Percentiles rank a stretch among this genome's conserved stretches.
Evolutionary conservation across 148 eudicot genomes (phyloP).

Genomic region (Gaultheria prostrata): DNA sequence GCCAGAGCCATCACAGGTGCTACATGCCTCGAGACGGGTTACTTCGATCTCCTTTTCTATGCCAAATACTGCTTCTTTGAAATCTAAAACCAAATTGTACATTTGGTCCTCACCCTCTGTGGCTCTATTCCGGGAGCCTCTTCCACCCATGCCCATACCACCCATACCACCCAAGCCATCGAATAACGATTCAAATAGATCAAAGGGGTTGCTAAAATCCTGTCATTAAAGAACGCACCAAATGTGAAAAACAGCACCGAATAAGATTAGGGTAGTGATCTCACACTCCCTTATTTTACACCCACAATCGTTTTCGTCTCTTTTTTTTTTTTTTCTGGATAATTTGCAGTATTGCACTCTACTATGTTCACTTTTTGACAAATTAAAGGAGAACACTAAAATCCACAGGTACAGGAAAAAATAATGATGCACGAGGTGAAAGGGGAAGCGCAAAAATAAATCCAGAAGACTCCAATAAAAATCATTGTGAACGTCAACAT

Average conservation of each 20-base stretch:
- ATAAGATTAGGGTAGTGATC: not conserved
- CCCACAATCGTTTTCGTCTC: not conserved
- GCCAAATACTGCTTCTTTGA: slow-evolving; percentile 95
- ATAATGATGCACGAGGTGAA: not conserved
- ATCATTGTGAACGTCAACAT: not conserved
- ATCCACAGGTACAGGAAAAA: not conserved
- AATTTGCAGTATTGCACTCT: not conserved
- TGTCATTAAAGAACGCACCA: slow-evolving; percentile 24
- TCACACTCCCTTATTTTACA: not conserved
- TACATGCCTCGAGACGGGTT: slow-evolving; percentile 69
- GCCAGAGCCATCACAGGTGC: slow-evolving; percentile 88
- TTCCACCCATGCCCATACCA: slow-evolving; percentile 69
- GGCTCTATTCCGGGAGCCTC: slow-evolving; percentile 70
- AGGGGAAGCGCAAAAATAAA: not conserved
- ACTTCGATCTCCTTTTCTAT: slow-evolving; percentile 89
- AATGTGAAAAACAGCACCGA: not conserved
- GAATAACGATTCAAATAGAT: slow-evolving; percentile 84
- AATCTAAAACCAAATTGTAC: slow-evolving; percentile 69
- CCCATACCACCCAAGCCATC: slow-evolving; percentile 74
- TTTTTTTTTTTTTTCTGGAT: not conserved
- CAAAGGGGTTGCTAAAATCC: slow-evolving; percentile 97
- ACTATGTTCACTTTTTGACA: not conserved
- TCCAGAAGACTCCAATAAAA: not conserved
- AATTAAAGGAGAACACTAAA: not conserved
- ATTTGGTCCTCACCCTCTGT: slow-evolving; percentile 82